Conservation (phyloP, 768 basidiomycete species). For the Collybia sordida region DNA sequence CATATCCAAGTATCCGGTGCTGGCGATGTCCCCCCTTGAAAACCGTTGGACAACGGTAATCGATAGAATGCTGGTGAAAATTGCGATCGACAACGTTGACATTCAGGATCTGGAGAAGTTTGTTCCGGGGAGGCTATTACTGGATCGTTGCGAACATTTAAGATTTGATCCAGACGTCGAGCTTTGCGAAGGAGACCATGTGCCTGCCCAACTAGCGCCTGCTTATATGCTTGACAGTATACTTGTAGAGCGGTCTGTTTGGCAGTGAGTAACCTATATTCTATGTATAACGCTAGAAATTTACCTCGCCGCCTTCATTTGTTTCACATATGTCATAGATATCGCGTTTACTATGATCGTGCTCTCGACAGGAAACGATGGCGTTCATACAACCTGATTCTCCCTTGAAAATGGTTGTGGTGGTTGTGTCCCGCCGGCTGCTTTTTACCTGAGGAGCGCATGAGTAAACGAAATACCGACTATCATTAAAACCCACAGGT, state of each 20-base stretch:
- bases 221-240: slow-evolving; percentile 85
- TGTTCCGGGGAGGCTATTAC: slow-evolving; percentile 19
- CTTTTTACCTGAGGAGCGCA: slow-evolving; percentile 63
- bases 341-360: slow-evolving; percentile 60
- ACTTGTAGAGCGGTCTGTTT: slow-evolving; percentile 85
- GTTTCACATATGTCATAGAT: slow-evolving; percentile 85
- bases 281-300: slow-evolving; percentile 15
- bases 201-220: slow-evolving; percentile 65
- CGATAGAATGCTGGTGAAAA: slow-evolving; percentile 78
- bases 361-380: slow-evolving; percentile 76
- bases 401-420: slow-evolving; percentile 72
- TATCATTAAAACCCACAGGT: slow-evolving; percentile 48
- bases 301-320: slow-evolving; percentile 79
- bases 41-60: background rate
- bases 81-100: slow-evolving; percentile 61
- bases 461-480: background rate
- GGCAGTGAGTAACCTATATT: slow-evolving; percentile 1
- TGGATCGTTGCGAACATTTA: slow-evolving; percentile 48
- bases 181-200: slow-evolving; percentile 91
- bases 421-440: slow-evolving; percentile 65
- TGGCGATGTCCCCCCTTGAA: slow-evolving; percentile 3
- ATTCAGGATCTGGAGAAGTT: slow-evolving; percentile 40
- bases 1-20: slow-evolving; percentile 33
- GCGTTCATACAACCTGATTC: slow-evolving; percentile 79
- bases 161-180: slow-evolving; percentile 72